Evolutionary conservation across 495 filamentous ascomycete species (phyloP), one percentile per base, ranked within the genome.

Genomic region (Podospora tetraspora): DNA sequence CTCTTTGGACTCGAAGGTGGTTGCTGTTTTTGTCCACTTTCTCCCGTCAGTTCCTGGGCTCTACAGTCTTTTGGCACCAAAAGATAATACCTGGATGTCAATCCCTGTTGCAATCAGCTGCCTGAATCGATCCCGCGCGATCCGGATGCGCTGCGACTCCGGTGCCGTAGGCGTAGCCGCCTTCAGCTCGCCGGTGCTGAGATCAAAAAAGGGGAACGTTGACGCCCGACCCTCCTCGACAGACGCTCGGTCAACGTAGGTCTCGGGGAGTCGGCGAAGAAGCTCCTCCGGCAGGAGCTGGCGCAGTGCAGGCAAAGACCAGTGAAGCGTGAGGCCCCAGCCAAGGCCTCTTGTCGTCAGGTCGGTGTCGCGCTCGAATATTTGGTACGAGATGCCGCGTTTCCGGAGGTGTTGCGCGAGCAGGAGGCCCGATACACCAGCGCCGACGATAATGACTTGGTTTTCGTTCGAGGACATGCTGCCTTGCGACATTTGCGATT

Each of bases 271-370:
- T 0, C 78, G 79, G 3, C 68, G 68, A 16, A 84, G 70, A 25
- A 87, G 66, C n/a, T 83, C 70, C 3, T 82, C 76, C 0, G 85
- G 86, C 7, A 88, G 77, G 10, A 88, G 71, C 12, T 78, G 69
- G 11, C 81, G 75, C 63, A 88, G 76, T 3, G 81, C 81, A 12
- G 83, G 77, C 12, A 88, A 77, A 30, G 82, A 81, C 84, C 84
- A 87, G 73, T 88, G 85, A 64, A 89, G 79, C 0, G 87, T 88
- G 12, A 89, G 73, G 1, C 85, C 86, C 86, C 87, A 89, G 67
- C 87, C 86, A 16, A 79, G 78, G 16, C 77, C 81, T 16, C 86
- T 82, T 9, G 81, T 78, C 19, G 75, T 68, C 10, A 82, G 68
- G 64, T 76, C 73, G 59, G 78, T 70, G 71, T 89, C 86, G 2